These are phyloP conservation scores for Stentor roeselii DNA, from an alignment of 73 alveolate species.

Conservation along the genomic window DNA sequence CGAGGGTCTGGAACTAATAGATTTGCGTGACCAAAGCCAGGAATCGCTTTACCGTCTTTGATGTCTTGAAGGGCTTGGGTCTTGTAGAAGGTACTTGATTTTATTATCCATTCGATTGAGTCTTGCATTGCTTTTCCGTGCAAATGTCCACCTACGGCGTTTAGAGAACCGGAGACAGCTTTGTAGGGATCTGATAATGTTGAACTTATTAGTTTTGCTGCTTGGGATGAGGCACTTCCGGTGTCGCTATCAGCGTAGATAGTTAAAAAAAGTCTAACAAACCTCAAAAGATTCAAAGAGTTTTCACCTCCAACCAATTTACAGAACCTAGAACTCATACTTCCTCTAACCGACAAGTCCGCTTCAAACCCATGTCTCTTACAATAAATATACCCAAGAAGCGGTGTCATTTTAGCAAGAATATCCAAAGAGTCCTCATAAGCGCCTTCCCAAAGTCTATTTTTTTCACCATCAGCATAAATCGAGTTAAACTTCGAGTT, in stretches of 20 bases:
- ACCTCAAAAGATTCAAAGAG: not conserved
- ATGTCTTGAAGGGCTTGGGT: constrained; percentile 12
- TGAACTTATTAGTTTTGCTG: constrained; percentile 5
- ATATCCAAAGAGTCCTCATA: constrained; percentile 13
- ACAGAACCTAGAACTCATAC: not conserved
- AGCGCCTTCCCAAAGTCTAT: not conserved
- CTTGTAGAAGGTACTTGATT: not conserved
- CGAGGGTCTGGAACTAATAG: not conserved
- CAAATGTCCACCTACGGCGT: constrained; percentile 15
- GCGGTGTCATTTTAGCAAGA: not conserved
- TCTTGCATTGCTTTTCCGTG: constrained; percentile 24
- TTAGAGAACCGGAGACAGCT: not conserved
- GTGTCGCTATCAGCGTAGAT: constrained; percentile 9
- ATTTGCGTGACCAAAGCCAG: constrained; percentile 16
- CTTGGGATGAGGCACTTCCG: constrained; percentile 8
- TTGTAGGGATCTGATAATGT: constrained; percentile 20
- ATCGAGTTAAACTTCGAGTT: not conserved
- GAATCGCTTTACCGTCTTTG: constrained; percentile 1
- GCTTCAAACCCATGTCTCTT: constrained; percentile 1
- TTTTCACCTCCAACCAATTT: not conserved
- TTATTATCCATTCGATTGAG: constrained; percentile 19
- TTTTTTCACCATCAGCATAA: not conserved
- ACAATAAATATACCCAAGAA: constrained; percentile 12
- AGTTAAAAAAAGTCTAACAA: not conserved
- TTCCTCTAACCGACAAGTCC: not conserved